Percentiles rank a stretch among this genome's conserved stretches.
Conservation (phyloP, 768 basidiomycete species). For the Leccinellum rugosiceps region DNA sequence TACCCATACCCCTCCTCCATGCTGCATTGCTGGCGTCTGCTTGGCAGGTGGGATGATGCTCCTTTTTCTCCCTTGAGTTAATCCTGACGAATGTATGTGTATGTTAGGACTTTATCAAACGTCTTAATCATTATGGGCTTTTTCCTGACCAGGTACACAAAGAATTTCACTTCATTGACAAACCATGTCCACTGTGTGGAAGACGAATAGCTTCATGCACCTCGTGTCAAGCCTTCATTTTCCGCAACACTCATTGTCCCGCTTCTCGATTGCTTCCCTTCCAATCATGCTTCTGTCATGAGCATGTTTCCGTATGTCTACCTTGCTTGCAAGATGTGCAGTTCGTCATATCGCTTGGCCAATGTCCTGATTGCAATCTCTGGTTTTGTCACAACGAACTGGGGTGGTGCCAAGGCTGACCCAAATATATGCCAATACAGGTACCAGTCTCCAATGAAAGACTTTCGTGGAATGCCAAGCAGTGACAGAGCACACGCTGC, state of each 20-base stretch:
- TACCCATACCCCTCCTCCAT: too few species aligned
- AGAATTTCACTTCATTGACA: not conserved
- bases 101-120: slow-evolving; percentile 15
- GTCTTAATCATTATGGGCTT: slow-evolving; percentile 12
- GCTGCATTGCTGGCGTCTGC: too few species aligned
- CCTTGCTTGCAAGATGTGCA: slow-evolving; percentile 6
- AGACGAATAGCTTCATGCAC: slow-evolving; percentile 4
- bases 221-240: slow-evolving; percentile 13
- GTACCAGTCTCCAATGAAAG: not conserved
- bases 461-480: not conserved
- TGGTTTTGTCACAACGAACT: slow-evolving; percentile 22
- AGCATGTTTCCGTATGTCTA: too few species aligned
- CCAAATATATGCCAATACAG: not conserved
- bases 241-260: slow-evolving; percentile 13
- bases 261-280: slow-evolving; percentile 15
- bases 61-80: too few species aligned
- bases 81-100: too few species aligned
- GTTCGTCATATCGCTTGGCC: slow-evolving; percentile 5
- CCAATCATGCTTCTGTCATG: slow-evolving; percentile 10
- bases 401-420: slow-evolving; percentile 24
- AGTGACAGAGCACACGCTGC: slow-evolving; percentile 12
- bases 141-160: not conserved
- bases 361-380: slow-evolving; percentile 19
- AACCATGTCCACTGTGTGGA: slow-evolving; percentile 16
- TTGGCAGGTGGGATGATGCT: too few species aligned